A percentile compares a stretch with the other conserved stretches of the same genome.
Conservation (phyloP, 495 filamentous ascomycete species). For the Neurospora sp. region DNA sequence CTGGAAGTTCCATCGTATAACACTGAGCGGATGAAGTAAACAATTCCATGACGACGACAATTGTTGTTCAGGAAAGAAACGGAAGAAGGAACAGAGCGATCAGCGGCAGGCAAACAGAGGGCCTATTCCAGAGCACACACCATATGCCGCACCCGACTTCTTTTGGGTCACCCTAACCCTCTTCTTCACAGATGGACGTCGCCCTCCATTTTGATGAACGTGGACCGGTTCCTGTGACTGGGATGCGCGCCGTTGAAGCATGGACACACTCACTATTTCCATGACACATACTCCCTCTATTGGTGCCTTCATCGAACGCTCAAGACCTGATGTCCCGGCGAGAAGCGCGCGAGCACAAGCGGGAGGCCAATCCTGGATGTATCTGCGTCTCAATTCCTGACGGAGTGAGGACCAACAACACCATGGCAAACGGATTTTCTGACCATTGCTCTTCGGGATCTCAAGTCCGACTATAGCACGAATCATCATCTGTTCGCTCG, state of each 20-base stretch:
- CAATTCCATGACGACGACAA: background rate
- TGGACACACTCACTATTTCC: background rate
- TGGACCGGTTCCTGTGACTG: background rate
- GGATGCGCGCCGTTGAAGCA: background rate
- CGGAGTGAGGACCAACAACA: background rate
- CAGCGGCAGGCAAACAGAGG: background rate
- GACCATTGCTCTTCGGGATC: background rate
- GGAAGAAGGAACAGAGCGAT: background rate
- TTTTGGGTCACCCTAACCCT: background rate
- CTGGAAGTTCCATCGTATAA: background rate
- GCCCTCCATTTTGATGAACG: background rate
- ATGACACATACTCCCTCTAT: background rate
- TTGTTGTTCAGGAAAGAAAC: background rate
- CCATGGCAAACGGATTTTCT: background rate
- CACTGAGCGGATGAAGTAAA: background rate
- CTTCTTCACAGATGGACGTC: background rate
- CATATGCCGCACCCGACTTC: background rate
- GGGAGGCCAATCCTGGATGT: background rate
- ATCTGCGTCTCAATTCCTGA: background rate
- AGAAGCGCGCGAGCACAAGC: background rate
- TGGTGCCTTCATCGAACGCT: background rate
- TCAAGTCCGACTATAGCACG: background rate
- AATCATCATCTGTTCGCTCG: background rate
- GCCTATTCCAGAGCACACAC: background rate
- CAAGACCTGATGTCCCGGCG: background rate